phyloP scores from a whole-genome alignment of 192 early-diverging fungal species.

The Linderina pennispora region DNA sequence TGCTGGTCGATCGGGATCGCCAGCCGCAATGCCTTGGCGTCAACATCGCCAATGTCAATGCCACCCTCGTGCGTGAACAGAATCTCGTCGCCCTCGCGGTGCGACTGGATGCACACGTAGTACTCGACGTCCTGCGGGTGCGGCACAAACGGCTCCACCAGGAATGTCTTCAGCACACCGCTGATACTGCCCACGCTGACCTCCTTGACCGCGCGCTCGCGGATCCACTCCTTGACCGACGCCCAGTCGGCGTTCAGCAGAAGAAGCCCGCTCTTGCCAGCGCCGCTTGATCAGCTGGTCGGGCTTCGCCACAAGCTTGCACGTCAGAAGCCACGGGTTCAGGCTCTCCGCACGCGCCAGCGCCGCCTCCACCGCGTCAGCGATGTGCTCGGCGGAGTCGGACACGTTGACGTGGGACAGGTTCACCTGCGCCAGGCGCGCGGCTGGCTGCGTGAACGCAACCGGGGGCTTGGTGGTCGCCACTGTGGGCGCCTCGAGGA shows the following conservation, averaged over 20 bases:
- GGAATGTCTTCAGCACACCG: conserved; percentile 88
- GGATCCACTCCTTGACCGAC: conserved; percentile 85
- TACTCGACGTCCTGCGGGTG: conserved; percentile 91
- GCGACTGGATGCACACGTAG: conserved; percentile 95
- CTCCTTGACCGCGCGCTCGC: conserved; percentile 78
- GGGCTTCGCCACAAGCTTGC: conserved; percentile 93
- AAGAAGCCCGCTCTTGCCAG: conserved; percentile 92
- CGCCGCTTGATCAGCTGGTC: conserved; percentile 98
- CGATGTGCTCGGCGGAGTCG: conserved; percentile 50
- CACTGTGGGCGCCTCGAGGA: conserved; percentile 65
- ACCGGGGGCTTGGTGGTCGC: conserved; percentile 46
- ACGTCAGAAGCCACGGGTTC: conserved; percentile 75
- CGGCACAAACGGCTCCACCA: conserved; percentile 92
- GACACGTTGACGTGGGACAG: conserved; percentile 53
- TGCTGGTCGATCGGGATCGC: conserved; percentile 72
- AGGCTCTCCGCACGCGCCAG: conserved; percentile 63
- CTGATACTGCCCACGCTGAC: conserved; percentile 76
- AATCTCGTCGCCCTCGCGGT: conserved; percentile 92
- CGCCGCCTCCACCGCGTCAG: conserved; percentile 57
- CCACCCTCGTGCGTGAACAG: conserved; percentile 98
- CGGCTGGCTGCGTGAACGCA: conserved; percentile 64
- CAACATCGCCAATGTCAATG: conserved; percentile 97
- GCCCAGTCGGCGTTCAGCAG: conserved; percentile 89
- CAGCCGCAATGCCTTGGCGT: conserved; percentile 89
- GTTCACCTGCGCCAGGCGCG: conserved; percentile 71